Percentiles rank a stretch among this genome's conserved stretches.
Evolutionary conservation across 768 basidiomycete species (phyloP).

Genomic region (Polyporus arcularius): DNA sequence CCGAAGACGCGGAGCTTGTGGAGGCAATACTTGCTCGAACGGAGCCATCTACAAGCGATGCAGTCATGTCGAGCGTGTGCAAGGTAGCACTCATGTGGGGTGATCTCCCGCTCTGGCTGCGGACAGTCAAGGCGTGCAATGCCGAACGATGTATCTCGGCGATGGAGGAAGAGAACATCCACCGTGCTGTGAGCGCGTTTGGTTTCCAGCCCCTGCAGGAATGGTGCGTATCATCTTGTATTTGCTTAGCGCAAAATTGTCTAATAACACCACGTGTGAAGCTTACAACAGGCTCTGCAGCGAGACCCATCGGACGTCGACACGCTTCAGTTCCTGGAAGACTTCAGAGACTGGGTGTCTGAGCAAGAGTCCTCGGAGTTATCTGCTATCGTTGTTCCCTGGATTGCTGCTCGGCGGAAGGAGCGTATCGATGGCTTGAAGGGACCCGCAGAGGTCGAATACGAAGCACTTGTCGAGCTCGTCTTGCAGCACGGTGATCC

Average conservation of each 20-base stretch:
- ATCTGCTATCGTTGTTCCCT: background rate
- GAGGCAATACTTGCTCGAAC: slow-evolving; percentile 1
- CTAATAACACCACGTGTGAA: background rate
- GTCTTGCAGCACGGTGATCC: background rate
- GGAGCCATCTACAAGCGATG: background rate
- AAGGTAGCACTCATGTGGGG: background rate
- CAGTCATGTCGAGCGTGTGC: background rate
- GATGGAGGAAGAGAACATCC: background rate
- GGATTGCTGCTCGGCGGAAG: background rate
- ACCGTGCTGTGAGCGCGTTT: background rate
- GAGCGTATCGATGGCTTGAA: background rate
- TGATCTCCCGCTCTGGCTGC: slow-evolving; percentile 7
- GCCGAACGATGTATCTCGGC: background rate
- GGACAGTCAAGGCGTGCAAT: slow-evolving; percentile 2
- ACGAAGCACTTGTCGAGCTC: background rate
- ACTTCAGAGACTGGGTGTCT: background rate
- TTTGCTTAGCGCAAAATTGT: background rate
- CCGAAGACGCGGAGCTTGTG: background rate
- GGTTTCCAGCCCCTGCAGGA: background rate
- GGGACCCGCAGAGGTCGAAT: background rate
- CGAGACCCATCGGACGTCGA: background rate
- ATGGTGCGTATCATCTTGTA: background rate
- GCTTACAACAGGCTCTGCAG: background rate
- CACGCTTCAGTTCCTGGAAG: background rate
- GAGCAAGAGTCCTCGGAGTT: background rate